Evolutionary conservation across 352 stramenopile genomes (phyloP).

Genomic region (Pythium brachiatum): DNA sequence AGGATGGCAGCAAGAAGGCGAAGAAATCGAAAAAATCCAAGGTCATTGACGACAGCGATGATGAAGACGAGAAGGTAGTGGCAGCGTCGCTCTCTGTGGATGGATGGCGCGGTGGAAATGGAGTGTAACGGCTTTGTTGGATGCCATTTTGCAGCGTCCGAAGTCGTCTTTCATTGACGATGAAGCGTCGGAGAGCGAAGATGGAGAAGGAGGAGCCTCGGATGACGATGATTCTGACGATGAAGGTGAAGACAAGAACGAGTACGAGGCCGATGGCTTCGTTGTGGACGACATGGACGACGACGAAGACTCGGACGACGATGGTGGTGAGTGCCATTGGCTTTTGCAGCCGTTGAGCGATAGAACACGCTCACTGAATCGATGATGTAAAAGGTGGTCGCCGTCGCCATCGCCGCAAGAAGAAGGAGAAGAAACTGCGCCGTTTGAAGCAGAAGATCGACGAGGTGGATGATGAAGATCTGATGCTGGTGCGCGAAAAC

Average conservation of each 20-base stretch:
- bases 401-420: constrained; percentile 67
- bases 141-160: constrained; percentile 38
- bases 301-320: constrained; percentile 63
- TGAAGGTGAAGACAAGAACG: constrained; percentile 81
- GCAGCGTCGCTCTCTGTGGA: neutral
- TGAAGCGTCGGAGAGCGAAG: constrained; percentile 85
- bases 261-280: constrained; percentile 89
- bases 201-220: constrained; percentile 49
- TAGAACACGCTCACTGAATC: constrained; percentile 21
- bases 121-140: neutral
- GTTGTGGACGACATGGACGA: constrained; percentile 83
- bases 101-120: neutral
- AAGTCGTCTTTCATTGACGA: constrained; percentile 89
- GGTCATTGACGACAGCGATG: constrained; percentile 49
- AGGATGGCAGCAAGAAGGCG: constrained; percentile 43
- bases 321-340: constrained; percentile 45
- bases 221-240: constrained; percentile 84
- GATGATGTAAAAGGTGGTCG: constrained; percentile 35
- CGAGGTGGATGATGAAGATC: constrained; percentile 86
- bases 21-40: constrained; percentile 68
- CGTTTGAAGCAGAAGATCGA: constrained; percentile 87
- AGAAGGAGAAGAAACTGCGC: constrained; percentile 88
- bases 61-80: constrained; percentile 61
- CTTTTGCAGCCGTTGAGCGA: neutral
- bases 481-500: constrained; percentile 88